These are phyloP conservation scores for Hygrophila difformis DNA, from an alignment of 257 asterid species.

Conservation along the genomic window DNA sequence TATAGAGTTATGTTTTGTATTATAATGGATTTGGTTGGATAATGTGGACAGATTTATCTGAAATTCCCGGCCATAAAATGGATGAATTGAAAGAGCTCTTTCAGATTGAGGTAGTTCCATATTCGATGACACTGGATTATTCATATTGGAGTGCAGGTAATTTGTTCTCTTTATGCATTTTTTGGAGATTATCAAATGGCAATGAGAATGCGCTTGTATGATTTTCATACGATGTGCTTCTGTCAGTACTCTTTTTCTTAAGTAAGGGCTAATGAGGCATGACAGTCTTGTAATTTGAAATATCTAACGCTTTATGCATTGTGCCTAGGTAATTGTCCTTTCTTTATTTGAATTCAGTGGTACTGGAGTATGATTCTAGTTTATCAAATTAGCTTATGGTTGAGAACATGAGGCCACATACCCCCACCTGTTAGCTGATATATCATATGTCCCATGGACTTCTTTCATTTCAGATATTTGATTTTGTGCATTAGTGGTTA, in stretches of 20 bases:
- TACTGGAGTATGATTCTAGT: too few relatives aligned
- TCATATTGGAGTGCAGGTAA: slow-evolving; percentile 92
- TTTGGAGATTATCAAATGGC: slow-evolving; percentile 1
- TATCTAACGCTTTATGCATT: too few relatives aligned
- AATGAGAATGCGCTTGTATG: neutral
- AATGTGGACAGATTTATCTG: slow-evolving; percentile 58
- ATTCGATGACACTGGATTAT: slow-evolving; percentile 74
- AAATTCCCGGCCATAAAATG: slow-evolving; percentile 54
- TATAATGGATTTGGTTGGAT: slow-evolving; percentile 3
- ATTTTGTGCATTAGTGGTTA: neutral
- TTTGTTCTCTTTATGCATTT: neutral
- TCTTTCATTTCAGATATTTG: neutral
- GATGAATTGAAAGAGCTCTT: slow-evolving; percentile 61
- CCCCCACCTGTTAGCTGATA: neutral
- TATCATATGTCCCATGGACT: neutral
- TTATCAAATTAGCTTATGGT: too few relatives aligned
- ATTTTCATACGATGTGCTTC: too few relatives aligned
- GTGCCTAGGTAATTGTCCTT: too few relatives aligned
- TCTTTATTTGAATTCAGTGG: neutral
- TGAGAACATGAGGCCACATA: too few relatives aligned
- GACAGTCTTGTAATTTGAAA: too few relatives aligned
- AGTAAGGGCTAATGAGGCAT: too few relatives aligned
- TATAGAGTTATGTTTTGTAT: neutral
- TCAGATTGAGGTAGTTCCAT: slow-evolving; percentile 65
- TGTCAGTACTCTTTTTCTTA: too few relatives aligned